A percentile compares a stretch with the other conserved stretches of the same genome.
These are phyloP conservation scores for Phytopythium mirpurense DNA, from an alignment of 352 stramenopile species.

Conservation along the genomic window DNA sequence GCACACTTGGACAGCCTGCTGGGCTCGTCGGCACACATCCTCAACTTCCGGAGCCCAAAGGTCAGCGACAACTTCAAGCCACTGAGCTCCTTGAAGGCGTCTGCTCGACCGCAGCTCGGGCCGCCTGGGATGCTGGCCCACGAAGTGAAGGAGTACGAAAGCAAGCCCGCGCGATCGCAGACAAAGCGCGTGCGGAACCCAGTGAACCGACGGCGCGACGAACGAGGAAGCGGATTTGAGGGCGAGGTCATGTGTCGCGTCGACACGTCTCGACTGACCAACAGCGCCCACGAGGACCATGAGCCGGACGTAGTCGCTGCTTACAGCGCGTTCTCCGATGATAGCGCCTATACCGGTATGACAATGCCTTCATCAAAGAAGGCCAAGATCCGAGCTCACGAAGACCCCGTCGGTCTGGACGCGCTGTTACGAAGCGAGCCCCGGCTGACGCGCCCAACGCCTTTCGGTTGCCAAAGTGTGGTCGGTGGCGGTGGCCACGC, in stretches of 20 bases:
- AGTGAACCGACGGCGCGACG: constrained; percentile 37
- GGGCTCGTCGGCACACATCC: constrained; percentile 58
- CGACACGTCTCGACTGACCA: constrained; percentile 16
- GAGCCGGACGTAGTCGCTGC: no score
- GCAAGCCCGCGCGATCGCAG: constrained; percentile 25
- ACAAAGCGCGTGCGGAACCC: constrained; percentile 54
- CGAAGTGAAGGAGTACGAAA: constrained; percentile 44
- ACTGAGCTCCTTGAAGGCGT: constrained; percentile 20
- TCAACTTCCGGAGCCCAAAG: constrained; percentile 76
- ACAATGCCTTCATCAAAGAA: neutral
- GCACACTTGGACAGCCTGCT: constrained; percentile 63
- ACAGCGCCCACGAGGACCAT: constrained; percentile 2
- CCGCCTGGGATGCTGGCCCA: constrained; percentile 10
- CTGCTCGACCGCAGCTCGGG: neutral
- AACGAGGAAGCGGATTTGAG: constrained; percentile 60
- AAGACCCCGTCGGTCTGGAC: neutral
- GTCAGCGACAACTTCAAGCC: constrained; percentile 75
- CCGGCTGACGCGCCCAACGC: constrained; percentile 21
- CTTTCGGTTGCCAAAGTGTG: constrained; percentile 13
- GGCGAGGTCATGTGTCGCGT: constrained; percentile 59
- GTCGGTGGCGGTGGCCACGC: no score
- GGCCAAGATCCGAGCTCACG: neutral
- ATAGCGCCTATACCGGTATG: no score
- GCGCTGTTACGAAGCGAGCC: neutral
- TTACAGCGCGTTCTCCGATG: neutral